Evolutionary conservation across 2,329 filamentous ascomycete species (phyloP).

Genomic region (Aspergillus neoniger): DNA sequence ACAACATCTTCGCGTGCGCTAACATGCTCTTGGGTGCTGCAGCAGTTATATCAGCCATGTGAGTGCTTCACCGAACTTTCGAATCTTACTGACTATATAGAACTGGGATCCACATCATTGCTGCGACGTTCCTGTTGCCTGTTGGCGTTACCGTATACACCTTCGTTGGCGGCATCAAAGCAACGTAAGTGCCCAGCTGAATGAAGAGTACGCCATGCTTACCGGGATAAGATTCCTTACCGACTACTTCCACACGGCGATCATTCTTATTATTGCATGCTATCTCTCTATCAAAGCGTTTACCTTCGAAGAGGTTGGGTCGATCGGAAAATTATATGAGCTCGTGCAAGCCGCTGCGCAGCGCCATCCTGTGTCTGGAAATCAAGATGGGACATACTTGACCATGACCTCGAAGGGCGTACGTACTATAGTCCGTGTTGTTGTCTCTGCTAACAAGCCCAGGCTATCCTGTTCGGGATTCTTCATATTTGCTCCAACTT

Average conservation of each 20-base stretch:
- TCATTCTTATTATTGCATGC: constrained; percentile 55
- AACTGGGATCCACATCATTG: constrained; percentile 54
- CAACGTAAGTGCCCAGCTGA: constrained; percentile 28
- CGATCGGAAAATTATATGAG: constrained; percentile 53
- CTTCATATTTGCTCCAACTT: constrained; percentile 54
- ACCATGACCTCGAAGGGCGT: constrained; percentile 58
- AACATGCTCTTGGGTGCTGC: constrained; percentile 56
- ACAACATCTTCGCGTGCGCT: constrained; percentile 56
- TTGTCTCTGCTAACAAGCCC: neutral
- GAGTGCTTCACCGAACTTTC: neutral
- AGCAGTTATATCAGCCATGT: constrained; percentile 45
- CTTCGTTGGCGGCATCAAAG: constrained; percentile 45
- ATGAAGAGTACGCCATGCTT: neutral
- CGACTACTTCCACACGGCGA: constrained; percentile 58
- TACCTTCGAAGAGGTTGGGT: constrained; percentile 51
- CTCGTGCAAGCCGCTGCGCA: constrained; percentile 50
- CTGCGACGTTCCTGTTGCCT: constrained; percentile 50
- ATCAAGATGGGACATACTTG: constrained; percentile 56
- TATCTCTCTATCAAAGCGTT: constrained; percentile 53
- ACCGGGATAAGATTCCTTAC: constrained; percentile 43
- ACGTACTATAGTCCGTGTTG: constrained; percentile 22
- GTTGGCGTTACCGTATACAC: constrained; percentile 45
- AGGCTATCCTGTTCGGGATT: constrained; percentile 55
- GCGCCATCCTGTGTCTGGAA: constrained; percentile 53
- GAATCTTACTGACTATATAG: constrained; percentile 23